Conservation (phyloP, 2,329 filamentous ascomycete species). For the Chaetothyriales sp. region DNA sequence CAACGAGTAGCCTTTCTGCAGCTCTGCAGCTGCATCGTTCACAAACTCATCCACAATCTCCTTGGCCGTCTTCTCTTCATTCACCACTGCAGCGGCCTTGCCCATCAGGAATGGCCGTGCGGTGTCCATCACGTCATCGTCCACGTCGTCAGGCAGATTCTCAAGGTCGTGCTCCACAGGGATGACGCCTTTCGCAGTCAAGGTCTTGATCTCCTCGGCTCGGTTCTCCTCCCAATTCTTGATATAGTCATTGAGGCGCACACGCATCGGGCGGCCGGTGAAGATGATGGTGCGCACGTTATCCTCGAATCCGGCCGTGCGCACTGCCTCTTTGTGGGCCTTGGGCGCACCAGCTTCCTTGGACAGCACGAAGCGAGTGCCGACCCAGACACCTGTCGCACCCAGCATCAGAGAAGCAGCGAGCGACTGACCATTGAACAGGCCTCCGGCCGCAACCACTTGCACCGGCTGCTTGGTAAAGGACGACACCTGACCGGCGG, state of each 20-base stretch:
- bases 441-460: slow-evolving; percentile 84
- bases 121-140: slow-evolving; percentile 82
- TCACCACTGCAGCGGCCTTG: slow-evolving; percentile 85
- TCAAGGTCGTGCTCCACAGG: slow-evolving; percentile 93
- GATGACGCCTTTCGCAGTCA: slow-evolving; percentile 77
- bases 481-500: slow-evolving; percentile 60
- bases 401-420: slow-evolving; percentile 88
- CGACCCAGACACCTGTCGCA: slow-evolving; percentile 86
- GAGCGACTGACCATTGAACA: slow-evolving; percentile 82
- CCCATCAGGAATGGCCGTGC: slow-evolving; percentile 90
- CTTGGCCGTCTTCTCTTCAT: slow-evolving; percentile 84
- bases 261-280: slow-evolving; percentile 87
- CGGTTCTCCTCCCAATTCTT: slow-evolving; percentile 93
- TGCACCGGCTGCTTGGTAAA: slow-evolving; percentile 78
- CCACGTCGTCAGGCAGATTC: slow-evolving; percentile 55
- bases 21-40: slow-evolving; percentile 56
- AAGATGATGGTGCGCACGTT: slow-evolving; percentile 97
- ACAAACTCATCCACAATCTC: slow-evolving; percentile 91
- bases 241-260: slow-evolving; percentile 89
- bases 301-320: slow-evolving; percentile 83
- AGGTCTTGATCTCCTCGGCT: slow-evolving; percentile 74
- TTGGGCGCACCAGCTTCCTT: slow-evolving; percentile 91
- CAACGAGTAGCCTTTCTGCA: slow-evolving; percentile 54
- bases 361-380: slow-evolving; percentile 84
- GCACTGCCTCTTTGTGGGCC: slow-evolving; percentile 88